Base-by-base conservation (phyloP, 768 basidiomycete species). In the Lanmaoa rubissima region DNA sequence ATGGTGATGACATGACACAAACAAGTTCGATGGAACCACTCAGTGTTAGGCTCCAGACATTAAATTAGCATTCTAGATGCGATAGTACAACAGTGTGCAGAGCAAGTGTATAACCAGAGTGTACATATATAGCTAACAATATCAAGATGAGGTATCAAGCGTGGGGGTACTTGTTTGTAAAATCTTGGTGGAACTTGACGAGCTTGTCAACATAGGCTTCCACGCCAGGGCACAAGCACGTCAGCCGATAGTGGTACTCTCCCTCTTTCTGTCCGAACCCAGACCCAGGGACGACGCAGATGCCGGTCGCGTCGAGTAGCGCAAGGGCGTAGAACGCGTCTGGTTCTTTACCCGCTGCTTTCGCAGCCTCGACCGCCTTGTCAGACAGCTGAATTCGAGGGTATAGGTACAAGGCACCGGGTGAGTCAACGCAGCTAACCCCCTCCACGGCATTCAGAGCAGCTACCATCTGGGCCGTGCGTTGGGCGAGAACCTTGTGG, bases 221-320 rank as follows among this genome's bases (percentile, higher is more conserved):
- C 17, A 93, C 92, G 40, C 92, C 93, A 3, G 94, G 94, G 65
- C 94, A 97, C 61, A 98, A 75, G 65, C 96, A 97, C 9, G 97
- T 99, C 70, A 98, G 74, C 36, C 96, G 78, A 69, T 97, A 88
- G 74, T 99, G 96, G 74, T 85, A 87, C 66, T 94, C 88, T 26
- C 90, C 93, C 48, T 89, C 86, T 73, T 81, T 88, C 77, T 98
- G 95, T 5, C 95, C 95, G 70, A 99, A 99, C 1, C 96, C 96
- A 47, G 86, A 87, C 0, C 96, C 96, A 6, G 94, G 92, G 5
- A 98, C 91, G 21, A 91, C 90, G 65, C 94, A 97, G 60, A 98
- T 97, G 5, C 94, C 94, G 0, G 93, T 94, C 71, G 82, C 81
- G 59, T 96, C 92, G 50, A 99, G 79, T 49, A 99, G 71, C 61